A percentile compares a stretch with the other conserved stretches of the same genome.
phyloP scores from a whole-genome alignment of 306 rosid genomes.

The Gleditsia sinensis region DNA sequence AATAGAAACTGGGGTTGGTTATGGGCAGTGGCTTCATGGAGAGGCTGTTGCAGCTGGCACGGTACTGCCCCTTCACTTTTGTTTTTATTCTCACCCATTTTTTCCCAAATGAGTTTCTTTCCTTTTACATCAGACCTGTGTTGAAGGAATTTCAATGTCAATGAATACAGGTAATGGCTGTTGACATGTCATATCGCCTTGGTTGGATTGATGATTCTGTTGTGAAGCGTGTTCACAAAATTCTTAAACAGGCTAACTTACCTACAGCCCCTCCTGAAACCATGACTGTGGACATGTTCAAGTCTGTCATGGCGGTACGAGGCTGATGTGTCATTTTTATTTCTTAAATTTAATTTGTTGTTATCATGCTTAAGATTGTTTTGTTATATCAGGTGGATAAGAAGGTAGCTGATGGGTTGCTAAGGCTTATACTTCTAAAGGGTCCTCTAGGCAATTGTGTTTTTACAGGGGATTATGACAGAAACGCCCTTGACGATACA shows the following conservation, averaged over 20 bases:
- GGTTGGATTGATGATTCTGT: constrained; percentile 94
- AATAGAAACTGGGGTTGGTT: constrained; percentile 84
- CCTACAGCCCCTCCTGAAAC: constrained; percentile 74
- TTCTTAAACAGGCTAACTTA: constrained; percentile 68
- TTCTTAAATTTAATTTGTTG: too few relatives aligned
- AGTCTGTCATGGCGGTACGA: constrained; percentile 92
- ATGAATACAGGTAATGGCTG: constrained; percentile 93
- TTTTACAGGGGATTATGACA: constrained; percentile 85
- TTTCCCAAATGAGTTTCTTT: neutral
- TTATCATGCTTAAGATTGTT: constrained; percentile 27
- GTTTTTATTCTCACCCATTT: constrained; percentile 12
- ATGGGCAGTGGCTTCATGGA: constrained; percentile 97
- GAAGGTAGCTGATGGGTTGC: constrained; percentile 94
- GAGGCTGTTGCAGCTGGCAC: constrained; percentile 98
- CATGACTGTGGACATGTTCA: constrained; percentile 84
- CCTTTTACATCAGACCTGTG: neutral
- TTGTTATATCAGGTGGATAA: constrained; percentile 75
- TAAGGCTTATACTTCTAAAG: constrained; percentile 82
- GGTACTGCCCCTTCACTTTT: constrained; percentile 48
- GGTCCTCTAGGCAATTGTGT: constrained; percentile 93
- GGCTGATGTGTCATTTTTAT: too few relatives aligned
- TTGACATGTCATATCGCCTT: constrained; percentile 90
- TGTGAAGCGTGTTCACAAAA: constrained; percentile 68
- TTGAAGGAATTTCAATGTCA: constrained; percentile 37
- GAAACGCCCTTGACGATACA: constrained; percentile 80